Conservation (phyloP, 345 rosid species). For the Firmiana major region DNA sequence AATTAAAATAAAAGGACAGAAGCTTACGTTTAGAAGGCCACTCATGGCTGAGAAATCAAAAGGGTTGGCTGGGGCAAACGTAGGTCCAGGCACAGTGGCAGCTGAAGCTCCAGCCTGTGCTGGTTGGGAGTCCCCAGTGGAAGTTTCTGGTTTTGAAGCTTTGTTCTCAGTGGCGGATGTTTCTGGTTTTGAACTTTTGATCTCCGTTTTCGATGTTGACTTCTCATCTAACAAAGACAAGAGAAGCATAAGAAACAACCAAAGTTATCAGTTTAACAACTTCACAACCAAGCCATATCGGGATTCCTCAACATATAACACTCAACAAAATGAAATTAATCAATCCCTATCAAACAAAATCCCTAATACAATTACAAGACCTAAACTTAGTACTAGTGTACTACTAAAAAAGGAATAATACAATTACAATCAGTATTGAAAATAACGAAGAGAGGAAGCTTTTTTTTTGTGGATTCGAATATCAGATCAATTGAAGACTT, state of each 20-base stretch:
- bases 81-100: conserved; percentile 37
- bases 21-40: conserved; percentile 71
- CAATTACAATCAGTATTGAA: not conserved
- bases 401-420: not conserved
- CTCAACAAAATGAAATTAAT: not conserved
- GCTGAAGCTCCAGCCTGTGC: conserved; percentile 34
- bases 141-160: conserved; percentile 44
- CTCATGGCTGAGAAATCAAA: conserved; percentile 91
- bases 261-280: not conserved
- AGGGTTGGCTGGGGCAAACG: conserved; percentile 42
- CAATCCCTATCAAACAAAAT: not conserved
- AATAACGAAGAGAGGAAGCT: not conserved
- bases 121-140: conserved; percentile 47
- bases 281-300: not conserved
- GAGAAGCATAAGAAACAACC: not conserved
- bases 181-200: conserved; percentile 41
- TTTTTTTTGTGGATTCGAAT: not conserved
- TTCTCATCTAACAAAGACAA: conserved; percentile 46
- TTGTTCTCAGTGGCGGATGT: conserved; percentile 47
- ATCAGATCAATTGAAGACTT: not conserved
- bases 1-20: not conserved
- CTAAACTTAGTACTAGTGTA: not conserved
- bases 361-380: not conserved
- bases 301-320: not conserved
- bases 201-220: conserved; percentile 27